Evolutionary conservation across 306 rosid species (phyloP).

Genomic region (Fagus crenata): DNA sequence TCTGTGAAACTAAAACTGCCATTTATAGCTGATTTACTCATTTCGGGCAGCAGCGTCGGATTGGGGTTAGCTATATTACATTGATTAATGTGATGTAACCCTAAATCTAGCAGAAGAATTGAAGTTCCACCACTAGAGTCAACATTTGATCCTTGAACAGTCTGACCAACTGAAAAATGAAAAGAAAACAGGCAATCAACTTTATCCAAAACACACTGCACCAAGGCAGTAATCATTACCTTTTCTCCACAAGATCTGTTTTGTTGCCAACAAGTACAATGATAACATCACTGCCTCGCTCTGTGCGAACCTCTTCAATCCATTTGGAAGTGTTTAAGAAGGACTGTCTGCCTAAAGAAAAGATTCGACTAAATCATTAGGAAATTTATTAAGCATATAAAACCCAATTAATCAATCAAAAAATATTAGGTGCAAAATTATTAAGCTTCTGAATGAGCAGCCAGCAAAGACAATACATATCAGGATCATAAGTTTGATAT

Average conservation of each 20-base stretch:
- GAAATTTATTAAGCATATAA: neutral
- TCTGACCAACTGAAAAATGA: slow-evolving; percentile 5
- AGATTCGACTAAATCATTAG: neutral
- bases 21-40: neutral
- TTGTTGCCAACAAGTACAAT: slow-evolving; percentile 87
- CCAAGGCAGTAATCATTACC: slow-evolving; percentile 45
- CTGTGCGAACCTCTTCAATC: slow-evolving; percentile 93
- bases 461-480: neutral
- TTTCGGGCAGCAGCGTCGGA: neutral
- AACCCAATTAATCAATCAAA: neutral
- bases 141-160: neutral
- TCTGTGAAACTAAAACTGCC: neutral
- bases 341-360: slow-evolving; percentile 63
- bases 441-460: neutral
- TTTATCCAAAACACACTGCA: neutral
- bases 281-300: slow-evolving; percentile 84
- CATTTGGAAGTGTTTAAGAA: slow-evolving; percentile 79
- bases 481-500: neutral
- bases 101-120: neutral
- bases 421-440: neutral
- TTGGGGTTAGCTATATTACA: neutral
- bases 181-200: neutral
- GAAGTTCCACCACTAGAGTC: neutral
- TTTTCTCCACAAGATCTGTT: slow-evolving; percentile 91
- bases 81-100: neutral